These are phyloP conservation scores for Coffea canephora DNA, from an alignment of 257 asterid species.

Conservation along the genomic window DNA sequence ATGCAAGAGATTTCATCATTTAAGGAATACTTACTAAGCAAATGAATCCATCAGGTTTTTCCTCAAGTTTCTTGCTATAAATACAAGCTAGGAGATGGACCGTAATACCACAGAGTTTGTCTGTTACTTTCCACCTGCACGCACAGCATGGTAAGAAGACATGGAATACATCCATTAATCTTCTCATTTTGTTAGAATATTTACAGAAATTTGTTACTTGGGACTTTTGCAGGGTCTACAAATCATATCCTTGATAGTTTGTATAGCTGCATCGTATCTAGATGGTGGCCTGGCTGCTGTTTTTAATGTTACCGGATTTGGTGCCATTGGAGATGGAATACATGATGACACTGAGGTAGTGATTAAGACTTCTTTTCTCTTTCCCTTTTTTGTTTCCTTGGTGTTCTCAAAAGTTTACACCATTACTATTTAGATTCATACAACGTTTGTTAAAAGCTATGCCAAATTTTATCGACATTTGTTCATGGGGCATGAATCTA, in stretches of 20 bases:
- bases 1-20: background rate
- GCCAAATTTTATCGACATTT: too few species aligned
- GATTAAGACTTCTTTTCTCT: background rate
- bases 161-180: background rate
- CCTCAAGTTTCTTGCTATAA: background rate
- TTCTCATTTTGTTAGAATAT: background rate
- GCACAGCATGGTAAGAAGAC: slow-evolving; percentile 7
- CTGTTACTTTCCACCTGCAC: background rate
- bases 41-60: background rate
- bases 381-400: background rate
- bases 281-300: slow-evolving; percentile 10
- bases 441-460: too few species aligned
- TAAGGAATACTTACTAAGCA: background rate
- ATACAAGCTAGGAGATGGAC: background rate
- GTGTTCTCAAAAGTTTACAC: background rate
- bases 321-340: slow-evolving; percentile 24
- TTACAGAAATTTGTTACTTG: too few species aligned
- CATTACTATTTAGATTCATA: background rate
- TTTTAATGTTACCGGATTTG: slow-evolving; percentile 17
- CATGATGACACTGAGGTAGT: slow-evolving; percentile 25
- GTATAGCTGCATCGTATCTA: slow-evolving; percentile 2
- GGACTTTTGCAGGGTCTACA: slow-evolving; percentile 13
- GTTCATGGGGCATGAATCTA: background rate
- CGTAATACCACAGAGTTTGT: background rate
- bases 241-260: slow-evolving; percentile 1